Conservation (phyloP, 768 basidiomycete genomes). For the Russula vinacea region DNA sequence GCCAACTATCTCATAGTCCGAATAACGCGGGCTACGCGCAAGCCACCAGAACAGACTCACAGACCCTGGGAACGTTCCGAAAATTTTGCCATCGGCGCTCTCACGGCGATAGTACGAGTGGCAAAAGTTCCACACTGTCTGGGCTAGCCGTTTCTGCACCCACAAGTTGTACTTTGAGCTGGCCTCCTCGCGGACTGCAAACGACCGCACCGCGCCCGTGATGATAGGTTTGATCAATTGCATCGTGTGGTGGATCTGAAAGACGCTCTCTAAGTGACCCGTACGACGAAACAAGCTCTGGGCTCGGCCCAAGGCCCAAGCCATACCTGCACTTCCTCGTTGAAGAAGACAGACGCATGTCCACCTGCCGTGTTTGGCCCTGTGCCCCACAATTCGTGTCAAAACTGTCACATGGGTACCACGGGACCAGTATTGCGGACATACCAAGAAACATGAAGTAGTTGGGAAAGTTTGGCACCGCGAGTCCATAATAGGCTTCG, state of each 20-base stretch:
- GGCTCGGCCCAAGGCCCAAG: background rate
- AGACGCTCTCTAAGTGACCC: constrained; percentile 14
- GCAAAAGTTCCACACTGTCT: constrained; percentile 54
- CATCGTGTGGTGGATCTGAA: constrained; percentile 48
- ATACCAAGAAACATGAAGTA: constrained; percentile 28
- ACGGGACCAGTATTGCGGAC: background rate
- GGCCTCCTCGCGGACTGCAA: constrained; percentile 48
- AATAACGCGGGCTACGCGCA: constrained; percentile 43
- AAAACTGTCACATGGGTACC: constrained; percentile 2
- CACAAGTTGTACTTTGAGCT: constrained; percentile 51
- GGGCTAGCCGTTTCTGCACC: constrained; percentile 47
- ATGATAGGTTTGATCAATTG: constrained; percentile 54
- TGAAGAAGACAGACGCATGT: constrained; percentile 56
- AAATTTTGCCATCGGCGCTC: constrained; percentile 40
- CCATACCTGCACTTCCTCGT: constrained; percentile 52
- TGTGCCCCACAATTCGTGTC: constrained; percentile 4
- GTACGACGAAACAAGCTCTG: background rate
- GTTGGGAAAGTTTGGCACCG: constrained; percentile 29
- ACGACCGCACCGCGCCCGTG: constrained; percentile 46
- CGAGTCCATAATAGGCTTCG: constrained; percentile 49
- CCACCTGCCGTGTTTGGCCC: constrained; percentile 55
- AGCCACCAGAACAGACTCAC: constrained; percentile 54
- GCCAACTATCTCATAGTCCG: constrained; percentile 43
- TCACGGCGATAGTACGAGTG: constrained; percentile 50
- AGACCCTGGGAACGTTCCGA: constrained; percentile 55